Base-by-base conservation (phyloP, 768 basidiomycete genomes). In the Lentinula boryana region DNA sequence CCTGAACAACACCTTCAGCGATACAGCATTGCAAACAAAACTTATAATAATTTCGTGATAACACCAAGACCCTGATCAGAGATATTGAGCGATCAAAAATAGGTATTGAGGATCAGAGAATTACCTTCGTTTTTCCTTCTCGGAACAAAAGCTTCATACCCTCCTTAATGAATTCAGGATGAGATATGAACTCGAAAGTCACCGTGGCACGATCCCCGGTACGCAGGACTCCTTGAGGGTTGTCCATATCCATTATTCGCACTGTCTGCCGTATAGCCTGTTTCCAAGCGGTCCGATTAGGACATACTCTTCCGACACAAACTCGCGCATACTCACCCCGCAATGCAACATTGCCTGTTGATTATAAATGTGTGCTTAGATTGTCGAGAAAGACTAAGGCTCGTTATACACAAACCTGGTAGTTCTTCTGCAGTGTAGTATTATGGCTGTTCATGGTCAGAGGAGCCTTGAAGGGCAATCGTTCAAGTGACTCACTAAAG, bases 131-230 rank as follows among this genome's bases (percentile, higher is more conserved):
- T 78, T 93, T 94, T 3, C 95, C 96, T 73, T 98, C 97, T 43
- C 96, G 80, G 71, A 98, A 95, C 12, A 99, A 74, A 23, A 96
- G 78, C 74, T 95, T 93, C 88, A 92, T 93, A 31, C 95, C 95
- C 65, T 88, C 88, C 71, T 95, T 95, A 64, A 98, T 78, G 69
- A 87, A 95, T 77, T 97, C 96, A 0, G 93, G 89, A 58, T 90
- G 88, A 13, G 91, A 88, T 58, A 96, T 91, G 68, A 98, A 96
- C 75, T 98, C 93, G 66, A 98, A 98, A 36, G 84, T 83, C n/a
- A 98, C 93, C 2, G 88, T 94, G 2, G 94, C 93, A 35, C 95
- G 84, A 69, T 99, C 97, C 4, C 97, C 97, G 0, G 96, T 99
- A 18, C 96, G 87, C 32, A 99, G 78, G 40, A 96, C 78, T 12